Percentiles rank a stretch among this genome's conserved stretches.
Conservation (phyloP, 768 basidiomycete species). For the Phanerochaete carnosa region DNA sequence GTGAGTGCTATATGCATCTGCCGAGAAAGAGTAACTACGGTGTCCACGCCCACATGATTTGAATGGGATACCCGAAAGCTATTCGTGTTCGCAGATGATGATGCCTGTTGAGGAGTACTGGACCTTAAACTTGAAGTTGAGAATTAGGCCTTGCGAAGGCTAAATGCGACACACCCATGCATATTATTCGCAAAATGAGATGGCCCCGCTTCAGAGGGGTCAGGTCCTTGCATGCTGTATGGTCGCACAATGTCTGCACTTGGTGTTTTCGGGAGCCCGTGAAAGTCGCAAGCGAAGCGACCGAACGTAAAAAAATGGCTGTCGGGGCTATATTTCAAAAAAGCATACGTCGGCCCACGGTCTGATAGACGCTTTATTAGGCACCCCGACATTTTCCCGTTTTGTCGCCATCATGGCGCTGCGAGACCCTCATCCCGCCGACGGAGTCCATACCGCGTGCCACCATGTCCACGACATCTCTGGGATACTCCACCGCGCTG, state of each 20-base stretch:
- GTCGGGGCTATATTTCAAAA: background rate
- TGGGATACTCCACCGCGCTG: background rate
- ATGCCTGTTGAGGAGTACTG: background rate
- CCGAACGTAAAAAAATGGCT: background rate
- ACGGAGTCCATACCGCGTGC: background rate
- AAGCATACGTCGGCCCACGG: background rate
- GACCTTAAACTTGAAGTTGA: background rate
- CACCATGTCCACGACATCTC: background rate
- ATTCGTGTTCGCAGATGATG: background rate
- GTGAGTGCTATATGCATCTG: background rate
- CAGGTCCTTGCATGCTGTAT: slow-evolving; percentile 38
- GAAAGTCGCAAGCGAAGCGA: background rate
- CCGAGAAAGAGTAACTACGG: background rate
- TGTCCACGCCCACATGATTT: background rate
- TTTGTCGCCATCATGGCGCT: background rate
- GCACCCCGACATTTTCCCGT: too few relatives aligned
- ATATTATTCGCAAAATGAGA: slow-evolving; percentile 20
- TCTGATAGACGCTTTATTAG: too few relatives aligned
- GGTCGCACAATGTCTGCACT: background rate
- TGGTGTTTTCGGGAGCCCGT: background rate
- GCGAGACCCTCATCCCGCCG: background rate
- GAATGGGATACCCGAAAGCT: background rate
- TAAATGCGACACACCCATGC: background rate
- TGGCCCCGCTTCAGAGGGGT: slow-evolving; percentile 38
- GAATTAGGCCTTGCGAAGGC: too few relatives aligned